A percentile compares a stretch with the other conserved stretches of the same genome.
Evolutionary conservation across 371 early-diverging fungal species (phyloP).

Genomic region (Choanephora cucurbitarum): DNA sequence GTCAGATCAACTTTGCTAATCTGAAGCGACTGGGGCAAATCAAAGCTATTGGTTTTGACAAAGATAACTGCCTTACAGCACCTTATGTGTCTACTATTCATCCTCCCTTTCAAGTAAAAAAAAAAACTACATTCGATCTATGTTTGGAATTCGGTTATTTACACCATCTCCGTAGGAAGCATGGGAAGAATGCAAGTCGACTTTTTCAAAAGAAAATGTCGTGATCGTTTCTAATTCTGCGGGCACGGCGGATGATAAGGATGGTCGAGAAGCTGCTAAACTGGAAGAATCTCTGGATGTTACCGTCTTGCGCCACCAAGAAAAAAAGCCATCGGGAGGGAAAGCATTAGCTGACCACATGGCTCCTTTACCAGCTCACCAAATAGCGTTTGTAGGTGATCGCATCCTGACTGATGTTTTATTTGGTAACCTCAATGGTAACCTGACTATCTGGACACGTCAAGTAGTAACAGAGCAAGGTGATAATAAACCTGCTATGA

Average conservation of each 20-base stretch:
- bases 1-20: conserved; percentile 62
- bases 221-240: conserved; percentile 93
- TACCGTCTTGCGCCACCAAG: conserved; percentile 59
- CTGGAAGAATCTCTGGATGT: conserved; percentile 55
- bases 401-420: conserved; percentile 87
- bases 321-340: conserved; percentile 86
- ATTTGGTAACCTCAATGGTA: conserved; percentile 80
- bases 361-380: conserved; percentile 26
- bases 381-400: conserved; percentile 86
- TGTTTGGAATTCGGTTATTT: too few relatives aligned
- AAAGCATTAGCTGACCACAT: conserved; percentile 45
- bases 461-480: conserved; percentile 74
- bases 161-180: conserved; percentile 42
- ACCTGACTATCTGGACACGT: conserved; percentile 70
- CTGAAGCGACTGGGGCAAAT: conserved; percentile 63
- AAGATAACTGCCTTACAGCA: conserved; percentile 91
- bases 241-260: conserved; percentile 81
- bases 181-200: conserved; percentile 67
- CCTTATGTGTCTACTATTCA: conserved; percentile 77
- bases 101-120: conserved; percentile 65
- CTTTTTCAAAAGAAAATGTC: conserved; percentile 66
- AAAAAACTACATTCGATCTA: too few relatives aligned
- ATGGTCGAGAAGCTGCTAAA: conserved; percentile 50
- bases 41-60: conserved; percentile 82
- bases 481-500: conserved; percentile 78